These are phyloP conservation scores for Pythium brachiatum DNA, from an alignment of 352 stramenopile species.

Conservation along the genomic window DNA sequence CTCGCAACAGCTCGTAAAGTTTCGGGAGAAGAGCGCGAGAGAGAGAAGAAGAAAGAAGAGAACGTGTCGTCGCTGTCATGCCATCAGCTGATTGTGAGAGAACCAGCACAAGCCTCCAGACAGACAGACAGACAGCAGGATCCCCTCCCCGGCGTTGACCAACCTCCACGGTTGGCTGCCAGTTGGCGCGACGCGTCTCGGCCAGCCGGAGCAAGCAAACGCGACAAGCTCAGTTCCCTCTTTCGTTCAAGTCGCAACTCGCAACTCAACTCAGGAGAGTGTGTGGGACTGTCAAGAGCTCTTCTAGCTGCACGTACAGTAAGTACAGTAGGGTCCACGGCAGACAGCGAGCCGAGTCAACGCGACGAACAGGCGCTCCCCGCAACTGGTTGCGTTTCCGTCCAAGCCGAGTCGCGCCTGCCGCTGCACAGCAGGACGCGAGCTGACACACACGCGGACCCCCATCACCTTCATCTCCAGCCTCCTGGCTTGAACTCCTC, in stretches of 20 bases:
- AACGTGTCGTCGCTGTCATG: background rate
- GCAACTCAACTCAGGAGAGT: background rate
- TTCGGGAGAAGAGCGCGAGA: no score
- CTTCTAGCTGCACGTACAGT: no score
- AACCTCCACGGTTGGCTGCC: background rate
- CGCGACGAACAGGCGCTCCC: background rate
- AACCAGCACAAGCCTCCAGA: background rate
- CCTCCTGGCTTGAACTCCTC: constrained; percentile 2
- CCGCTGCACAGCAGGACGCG: background rate
- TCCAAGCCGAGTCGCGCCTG: background rate
- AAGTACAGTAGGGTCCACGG: no score
- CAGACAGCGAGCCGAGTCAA: background rate
- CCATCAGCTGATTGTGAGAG: constrained; percentile 1
- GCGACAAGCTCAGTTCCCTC: background rate
- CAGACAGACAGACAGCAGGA: background rate
- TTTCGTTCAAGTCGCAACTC: no score
- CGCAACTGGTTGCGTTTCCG: background rate
- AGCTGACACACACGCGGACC: background rate
- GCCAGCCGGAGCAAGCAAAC: background rate
- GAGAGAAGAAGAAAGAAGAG: background rate
- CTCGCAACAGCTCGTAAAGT: no score
- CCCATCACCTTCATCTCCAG: background rate
- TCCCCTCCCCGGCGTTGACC: background rate
- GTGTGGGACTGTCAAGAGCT: background rate
- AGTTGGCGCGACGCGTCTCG: background rate